Base-by-base conservation (phyloP, 768 basidiomycete species). In the Tricholomella constricta region DNA sequence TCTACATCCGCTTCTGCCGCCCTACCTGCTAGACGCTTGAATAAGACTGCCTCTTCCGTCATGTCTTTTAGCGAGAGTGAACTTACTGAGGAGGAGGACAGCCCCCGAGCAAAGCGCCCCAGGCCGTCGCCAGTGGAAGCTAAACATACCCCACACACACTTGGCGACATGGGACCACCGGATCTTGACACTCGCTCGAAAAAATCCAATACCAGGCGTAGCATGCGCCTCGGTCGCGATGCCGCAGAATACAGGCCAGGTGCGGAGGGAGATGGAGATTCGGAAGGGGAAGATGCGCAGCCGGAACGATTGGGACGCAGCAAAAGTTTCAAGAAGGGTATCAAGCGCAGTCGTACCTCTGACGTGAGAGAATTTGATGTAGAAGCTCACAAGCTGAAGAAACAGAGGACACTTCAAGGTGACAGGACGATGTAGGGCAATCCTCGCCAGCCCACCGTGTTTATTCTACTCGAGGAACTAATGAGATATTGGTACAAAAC, bases 301-400 rank as follows among this genome's bases (percentile, higher is more conserved):
- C 32, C 17, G 27, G 45, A 54, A 27, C 37, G 52, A 55, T 45
- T 31, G 19, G 29, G 19, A 27, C n/a, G 32, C 19, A 17, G 48
- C 54, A 52, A 57, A 29, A 48, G 59, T 6, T 61, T 60, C 14
- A 66, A 60, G 49, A 67, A 69, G 6, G 71, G 71, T 27, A 48
- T 74, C 32, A 78, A 79, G 58, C 65, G 76, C 36, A 64, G 64
- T 6, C 65, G 72, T 26, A 65, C 68, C 15, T 64, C 67, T 42
- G 71, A 73, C 25, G 58, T 62, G 19, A 45, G 58, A 7, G 51
- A 49, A 10, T 59, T 61, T 26, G 70, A 69, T 6, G 65, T 50
- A 15, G 67, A 69, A 8, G 56, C 59, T 40, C 67, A 71, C 35
- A 72, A 66, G 48, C 43, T 57, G 23, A 79, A 76, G 62, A 74